Evolutionary conservation across 192 early-diverging fungal genomes (phyloP), one percentile per base, ranked within the genome.

Genomic region (Entomortierella parvispora): DNA sequence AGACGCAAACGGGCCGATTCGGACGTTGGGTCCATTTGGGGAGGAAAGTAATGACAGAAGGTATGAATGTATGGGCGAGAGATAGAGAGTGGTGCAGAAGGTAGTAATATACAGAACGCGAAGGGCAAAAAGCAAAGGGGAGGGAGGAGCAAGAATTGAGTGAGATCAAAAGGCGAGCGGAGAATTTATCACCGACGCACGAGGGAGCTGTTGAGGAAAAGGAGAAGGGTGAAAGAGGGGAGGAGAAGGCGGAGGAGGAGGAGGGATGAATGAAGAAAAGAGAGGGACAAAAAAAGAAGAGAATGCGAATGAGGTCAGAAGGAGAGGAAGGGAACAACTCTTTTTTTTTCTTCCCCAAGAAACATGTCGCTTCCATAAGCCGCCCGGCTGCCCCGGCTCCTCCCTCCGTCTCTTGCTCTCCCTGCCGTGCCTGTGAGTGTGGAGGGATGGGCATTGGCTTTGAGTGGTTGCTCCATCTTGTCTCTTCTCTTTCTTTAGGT

Each of bases 1-100:
- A 77, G 42, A 18, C 74, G 74, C 52, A 77, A 48, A 44, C 66
- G 74, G 18, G 74, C 74, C 3, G 60, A 51, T 12, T 68, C 74
- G 26, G 65, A 25, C 43, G 68, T 68, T 42, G 74, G 65, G 56
- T 77, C 74, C 74, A 77, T 77, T 2, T n/a, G 25, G 9, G 11
- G 4, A 7, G 4, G 8, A 40, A 17, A 10, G 58, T 22, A 15
- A 28, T 7, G 25, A 6, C 2, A 42, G 25, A 18, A 28, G 37
- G 37, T 59, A 23, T 28, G 7, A 40, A 8, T 23, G 43, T 14
- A 2, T 46, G 25, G n/a, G 28, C 10, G 7, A 32, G 26, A 1
- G n/a, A 26, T 11, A 18, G n/a, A 25, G 48, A 25, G 17, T 49
- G 48, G 48, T 11, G n/a, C 0, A 49, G 17, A 25, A 9, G n/a